Conservation (phyloP, 2,329 filamentous ascomycete genomes). For the Epichloe gansuensis region DNA sequence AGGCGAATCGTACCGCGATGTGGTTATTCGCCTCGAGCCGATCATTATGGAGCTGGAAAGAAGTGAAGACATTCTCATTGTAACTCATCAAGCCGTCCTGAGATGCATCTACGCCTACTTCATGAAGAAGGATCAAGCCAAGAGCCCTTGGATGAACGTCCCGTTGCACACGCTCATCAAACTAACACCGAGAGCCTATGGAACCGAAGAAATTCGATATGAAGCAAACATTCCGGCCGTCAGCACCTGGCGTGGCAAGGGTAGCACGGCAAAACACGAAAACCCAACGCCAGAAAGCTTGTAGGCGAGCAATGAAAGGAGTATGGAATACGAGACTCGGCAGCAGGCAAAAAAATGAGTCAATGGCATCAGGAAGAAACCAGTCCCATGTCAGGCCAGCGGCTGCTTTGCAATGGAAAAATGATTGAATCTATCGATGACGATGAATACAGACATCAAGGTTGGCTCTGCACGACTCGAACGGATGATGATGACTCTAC, state of each 20-base stretch:
- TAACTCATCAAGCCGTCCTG: conserved; percentile 93
- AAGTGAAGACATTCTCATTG: conserved; percentile 92
- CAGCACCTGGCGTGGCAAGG: conserved; percentile 91
- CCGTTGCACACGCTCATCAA: conserved; percentile 94
- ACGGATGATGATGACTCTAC: background rate
- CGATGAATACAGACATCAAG: background rate
- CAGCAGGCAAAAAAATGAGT: background rate
- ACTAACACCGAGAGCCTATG: conserved; percentile 86
- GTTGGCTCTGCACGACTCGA: background rate
- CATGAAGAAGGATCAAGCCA: conserved; percentile 88
- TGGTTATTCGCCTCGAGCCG: conserved; percentile 92
- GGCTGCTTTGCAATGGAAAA: background rate
- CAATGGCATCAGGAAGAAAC: background rate
- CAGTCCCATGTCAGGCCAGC: background rate
- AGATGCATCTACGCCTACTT: conserved; percentile 98
- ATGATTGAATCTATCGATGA: background rate
- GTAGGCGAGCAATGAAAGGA: conserved; percentile 7
- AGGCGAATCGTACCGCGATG: conserved; percentile 89
- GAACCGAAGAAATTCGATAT: conserved; percentile 77
- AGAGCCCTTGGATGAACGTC: conserved; percentile 97
- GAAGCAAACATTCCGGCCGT: conserved; percentile 90
- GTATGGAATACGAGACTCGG: background rate
- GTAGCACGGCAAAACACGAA: conserved; percentile 81
- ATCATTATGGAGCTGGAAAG: conserved; percentile 99
- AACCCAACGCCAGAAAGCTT: conserved; percentile 33